Evolutionary conservation across 768 basidiomycete genomes (phyloP), one percentile per base, ranked within the genome.

Genomic region (Multifurca ochricompacta): DNA sequence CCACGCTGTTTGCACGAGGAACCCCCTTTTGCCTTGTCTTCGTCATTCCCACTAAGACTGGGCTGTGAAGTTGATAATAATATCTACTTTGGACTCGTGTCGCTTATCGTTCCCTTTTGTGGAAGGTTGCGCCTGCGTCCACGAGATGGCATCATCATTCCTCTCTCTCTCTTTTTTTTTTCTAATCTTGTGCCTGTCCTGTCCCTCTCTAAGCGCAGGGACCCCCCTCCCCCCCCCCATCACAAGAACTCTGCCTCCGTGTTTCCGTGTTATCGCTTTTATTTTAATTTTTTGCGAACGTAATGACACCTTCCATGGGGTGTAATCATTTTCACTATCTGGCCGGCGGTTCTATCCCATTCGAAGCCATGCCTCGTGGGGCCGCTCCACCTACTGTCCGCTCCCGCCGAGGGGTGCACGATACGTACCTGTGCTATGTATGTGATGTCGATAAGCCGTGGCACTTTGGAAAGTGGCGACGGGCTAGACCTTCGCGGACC

Each of bases 371-470:
- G 48, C 54, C 54, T 55, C 54, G 48, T 50, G 48, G n/a, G n/a
- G 21, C 8, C 11, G 21, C 41, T 21, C 36, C 42, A 44, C 23
- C 16, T 43, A 16, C 28, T 44, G 3, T n/a, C n/a, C n/a, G n/a
- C n/a, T n/a, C 13, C n/a, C 30, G n/a, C 8, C 30, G 36, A 44
- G 21, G 21, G 48, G 27, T n/a, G 51, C 14, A 27, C n/a, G 27
- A 36, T 51, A 45, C 48, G 35, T 32, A 18, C 14, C 34, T 14
- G 21, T 7, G n/a, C n/a, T n/a, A n/a, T 13, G 16, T n/a, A n/a
- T 37, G 42, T 56, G 54, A 56, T 56, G 42, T 56, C 21, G 54
- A 56, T 44, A 56, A 31, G 54, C 36, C 14, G 18, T 42, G 35
- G n/a, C n/a, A n/a, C n/a, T n/a, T n/a, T n/a, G n/a, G n/a, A n/a